A percentile compares a stretch with the other conserved stretches of the same genome.
Evolutionary conservation across 208 protist species (phyloP).

Genomic region (Leptomonas pyrrhocoris): DNA sequence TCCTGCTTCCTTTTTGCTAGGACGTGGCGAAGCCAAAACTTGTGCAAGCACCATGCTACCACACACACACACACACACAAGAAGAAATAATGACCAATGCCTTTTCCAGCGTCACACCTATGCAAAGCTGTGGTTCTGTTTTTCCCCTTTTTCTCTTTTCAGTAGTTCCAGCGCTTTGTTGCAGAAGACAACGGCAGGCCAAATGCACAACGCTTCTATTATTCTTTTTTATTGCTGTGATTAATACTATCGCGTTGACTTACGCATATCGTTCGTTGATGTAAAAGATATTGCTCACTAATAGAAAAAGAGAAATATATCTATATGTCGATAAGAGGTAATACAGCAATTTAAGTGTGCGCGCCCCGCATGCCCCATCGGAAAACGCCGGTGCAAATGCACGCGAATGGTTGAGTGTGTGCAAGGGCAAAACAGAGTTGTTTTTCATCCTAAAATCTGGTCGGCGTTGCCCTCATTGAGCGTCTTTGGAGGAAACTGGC

Average conservation of each 20-base stretch:
- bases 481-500: neutral
- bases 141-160: neutral
- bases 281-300: neutral
- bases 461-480: neutral
- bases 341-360: neutral
- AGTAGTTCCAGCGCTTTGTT: no score
- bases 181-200: no score
- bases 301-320: no score
- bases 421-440: neutral
- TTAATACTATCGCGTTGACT: no score
- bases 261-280: no score
- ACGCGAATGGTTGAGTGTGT: neutral
- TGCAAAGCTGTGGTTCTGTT: neutral
- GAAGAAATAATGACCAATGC: neutral
- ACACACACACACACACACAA: neutral
- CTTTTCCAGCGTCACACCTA: neutral
- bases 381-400: neutral
- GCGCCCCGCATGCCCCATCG: neutral
- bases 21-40: slow-evolving; percentile 4
- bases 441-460: neutral
- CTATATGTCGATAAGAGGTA: neutral
- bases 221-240: no score
- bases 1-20: neutral
- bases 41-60: neutral
- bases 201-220: no score